Evolutionary conservation across 2,329 filamentous ascomycete genomes (phyloP).

Genomic region (Diaporthe amygdali): DNA sequence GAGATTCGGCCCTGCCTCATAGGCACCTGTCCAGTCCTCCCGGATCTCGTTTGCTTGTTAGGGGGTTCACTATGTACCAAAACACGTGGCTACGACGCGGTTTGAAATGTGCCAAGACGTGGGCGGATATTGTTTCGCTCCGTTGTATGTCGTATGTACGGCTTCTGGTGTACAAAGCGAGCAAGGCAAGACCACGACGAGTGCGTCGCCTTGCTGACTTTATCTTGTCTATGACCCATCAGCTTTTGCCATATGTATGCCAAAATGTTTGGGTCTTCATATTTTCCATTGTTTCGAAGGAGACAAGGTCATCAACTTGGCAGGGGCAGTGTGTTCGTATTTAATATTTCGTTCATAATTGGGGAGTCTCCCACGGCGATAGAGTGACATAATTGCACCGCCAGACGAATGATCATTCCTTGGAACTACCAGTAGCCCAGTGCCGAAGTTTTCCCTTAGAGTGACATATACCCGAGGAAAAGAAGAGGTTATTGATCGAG

Average conservation of each 20-base stretch:
- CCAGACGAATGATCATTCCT: not conserved
- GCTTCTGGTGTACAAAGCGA: not conserved
- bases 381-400: not conserved
- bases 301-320: not conserved
- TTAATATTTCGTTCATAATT: too few relatives aligned
- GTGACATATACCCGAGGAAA: not conserved
- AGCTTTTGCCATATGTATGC: not conserved
- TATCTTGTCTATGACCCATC: not conserved
- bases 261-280: not conserved
- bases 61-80: not conserved
- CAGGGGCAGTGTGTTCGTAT: not conserved
- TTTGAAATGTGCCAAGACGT: not conserved
- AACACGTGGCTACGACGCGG: too few relatives aligned
- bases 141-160: too few relatives aligned
- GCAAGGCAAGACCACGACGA: not conserved
- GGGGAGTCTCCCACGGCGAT: too few relatives aligned
- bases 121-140: not conserved
- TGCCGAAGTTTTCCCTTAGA: not conserved
- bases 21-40: not conserved
- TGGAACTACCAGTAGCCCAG: too few relatives aligned
- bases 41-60: not conserved
- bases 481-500: not conserved
- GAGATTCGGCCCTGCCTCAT: not conserved
- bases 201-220: not conserved
- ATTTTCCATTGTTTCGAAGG: not conserved